These are phyloP conservation scores for Aspergillus coremiiformis DNA, from an alignment of 495 filamentous ascomycete species.

Conservation along the genomic window DNA sequence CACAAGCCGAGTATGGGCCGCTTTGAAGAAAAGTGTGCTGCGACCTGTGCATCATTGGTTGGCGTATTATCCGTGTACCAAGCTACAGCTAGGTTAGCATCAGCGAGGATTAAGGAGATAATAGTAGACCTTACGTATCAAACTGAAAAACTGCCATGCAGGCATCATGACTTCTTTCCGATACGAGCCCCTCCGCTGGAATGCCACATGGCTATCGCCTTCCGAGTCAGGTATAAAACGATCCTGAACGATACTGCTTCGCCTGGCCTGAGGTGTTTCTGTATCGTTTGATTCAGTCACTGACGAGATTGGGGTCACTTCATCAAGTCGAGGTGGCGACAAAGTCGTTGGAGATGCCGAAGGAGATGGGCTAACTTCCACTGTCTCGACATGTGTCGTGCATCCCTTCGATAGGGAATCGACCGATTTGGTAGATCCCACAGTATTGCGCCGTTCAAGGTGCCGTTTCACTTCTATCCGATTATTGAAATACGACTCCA, in stretches of 20 bases:
- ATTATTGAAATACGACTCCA: constrained; percentile 94
- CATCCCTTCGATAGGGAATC: constrained; percentile 46
- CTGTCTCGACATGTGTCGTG: constrained; percentile 49
- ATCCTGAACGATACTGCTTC: constrained; percentile 57
- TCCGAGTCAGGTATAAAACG: constrained; percentile 44
- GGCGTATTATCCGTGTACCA: constrained; percentile 67
- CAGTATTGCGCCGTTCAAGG: constrained; percentile 55
- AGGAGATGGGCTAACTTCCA: constrained; percentile 45
- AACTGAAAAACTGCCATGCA: constrained; percentile 93
- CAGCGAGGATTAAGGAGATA: not conserved
- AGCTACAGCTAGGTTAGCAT: constrained; percentile 41
- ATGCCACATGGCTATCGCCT: constrained; percentile 17
- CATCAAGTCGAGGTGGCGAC: constrained; percentile 26
- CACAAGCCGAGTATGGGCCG: constrained; percentile 86
- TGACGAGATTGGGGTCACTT: constrained; percentile 25
- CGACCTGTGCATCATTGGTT: constrained; percentile 60
- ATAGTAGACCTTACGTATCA: constrained; percentile 56
- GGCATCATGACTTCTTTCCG: constrained; percentile 88
- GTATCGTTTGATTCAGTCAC: constrained; percentile 22
- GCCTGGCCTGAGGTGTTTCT: constrained; percentile 27
- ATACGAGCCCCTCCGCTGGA: constrained; percentile 41
- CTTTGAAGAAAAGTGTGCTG: constrained; percentile 62
- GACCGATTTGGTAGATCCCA: constrained; percentile 43
- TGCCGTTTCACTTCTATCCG: constrained; percentile 82
- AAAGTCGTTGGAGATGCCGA: constrained; percentile 34